phyloP scores from a whole-genome alignment of 108 stramenopile genomes.

The Licmophora abbreviata region DNA sequence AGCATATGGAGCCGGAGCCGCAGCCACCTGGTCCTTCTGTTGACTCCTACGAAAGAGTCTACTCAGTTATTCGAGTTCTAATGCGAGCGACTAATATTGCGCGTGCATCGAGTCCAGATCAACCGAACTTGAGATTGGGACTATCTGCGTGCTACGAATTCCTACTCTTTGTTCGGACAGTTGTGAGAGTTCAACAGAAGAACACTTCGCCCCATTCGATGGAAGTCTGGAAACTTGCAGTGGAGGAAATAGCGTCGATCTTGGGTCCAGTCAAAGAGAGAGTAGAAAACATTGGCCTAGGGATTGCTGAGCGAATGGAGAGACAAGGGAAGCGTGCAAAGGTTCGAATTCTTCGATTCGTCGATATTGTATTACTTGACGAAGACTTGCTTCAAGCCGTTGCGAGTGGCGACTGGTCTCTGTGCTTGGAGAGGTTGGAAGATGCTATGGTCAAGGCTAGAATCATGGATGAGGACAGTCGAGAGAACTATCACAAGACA shows the following conservation, averaged over 20 bases:
- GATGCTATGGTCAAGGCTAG: constrained; percentile 50
- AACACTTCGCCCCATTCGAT: constrained; percentile 50
- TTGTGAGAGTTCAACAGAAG: constrained; percentile 60
- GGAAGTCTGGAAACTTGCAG: constrained; percentile 56
- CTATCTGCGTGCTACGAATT: constrained; percentile 64
- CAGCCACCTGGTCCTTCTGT: not conserved
- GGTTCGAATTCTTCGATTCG: constrained; percentile 48
- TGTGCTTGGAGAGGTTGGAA: constrained; percentile 48
- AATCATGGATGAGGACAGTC: constrained; percentile 60
- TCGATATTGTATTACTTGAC: constrained; percentile 62
- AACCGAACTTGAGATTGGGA: constrained; percentile 58
- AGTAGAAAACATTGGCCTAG: constrained; percentile 47
- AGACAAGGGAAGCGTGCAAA: constrained; percentile 71
- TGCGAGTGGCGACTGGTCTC: constrained; percentile 68
- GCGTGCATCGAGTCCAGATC: constrained; percentile 47
- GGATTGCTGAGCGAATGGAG: constrained; percentile 62
- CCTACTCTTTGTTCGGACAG: constrained; percentile 52
- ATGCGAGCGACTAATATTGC: constrained; percentile 65
- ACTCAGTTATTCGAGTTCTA: constrained; percentile 21
- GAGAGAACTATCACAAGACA: constrained; percentile 60
- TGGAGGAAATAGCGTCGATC: constrained; percentile 45
- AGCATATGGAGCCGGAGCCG: not conserved
- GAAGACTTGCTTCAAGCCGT: constrained; percentile 56
- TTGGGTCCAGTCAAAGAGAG: constrained; percentile 78
- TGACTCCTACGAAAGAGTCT: not conserved